Base-by-base conservation (phyloP, 208 protist species). In the Wallacemonas rigidus region DNA sequence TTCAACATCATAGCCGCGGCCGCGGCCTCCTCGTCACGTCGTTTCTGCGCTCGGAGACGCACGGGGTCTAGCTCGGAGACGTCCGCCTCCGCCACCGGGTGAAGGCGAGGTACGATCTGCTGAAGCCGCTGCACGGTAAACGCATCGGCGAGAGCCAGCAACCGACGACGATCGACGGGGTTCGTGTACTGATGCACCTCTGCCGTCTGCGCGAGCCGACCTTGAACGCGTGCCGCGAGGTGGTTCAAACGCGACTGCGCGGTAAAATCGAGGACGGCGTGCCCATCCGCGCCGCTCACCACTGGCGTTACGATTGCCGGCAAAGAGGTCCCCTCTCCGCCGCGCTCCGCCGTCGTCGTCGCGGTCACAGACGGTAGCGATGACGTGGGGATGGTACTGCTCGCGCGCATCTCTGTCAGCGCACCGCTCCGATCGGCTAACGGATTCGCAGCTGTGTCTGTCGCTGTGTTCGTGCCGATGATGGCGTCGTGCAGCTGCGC, bases 81-180 rank as follows among this genome's bases (percentile, higher is more conserved):
- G 8, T 48, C 4, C 15, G 51, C 39, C 1, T 43, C 67, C 8
- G 3, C 41, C n/a, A 69, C 8, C 4, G 71, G 71, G 45, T 75
- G 71, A 2, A 54, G 71, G 3, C 50, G 41, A n/a, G 45, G 47
- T 40, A 68, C 64, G 17, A 67, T 61, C 48, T 75, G 71, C 71
- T 68, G 71, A 6, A 75, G 47, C 14, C 60, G 57, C 38, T 75
- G 71, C 39, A 67, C 71, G 5, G 15, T 12, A 47, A 75, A 58
- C 45, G 71, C 71, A 11, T 55, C 60, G 11, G 44, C 58, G 40
- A 75, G 11, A 51, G 35, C 60, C 15, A 75, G 38, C 11, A 75
- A 45, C 11, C 71, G 71, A 2, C 65, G 36, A 7, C 61, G 71
- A n/a, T 75, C 71, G 36, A 14, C 15, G 53, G 48, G 38, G 0